These are phyloP conservation scores for Cerrena zonata DNA, from an alignment of 1,284 basidiomycete species.

Conservation along the genomic window DNA sequence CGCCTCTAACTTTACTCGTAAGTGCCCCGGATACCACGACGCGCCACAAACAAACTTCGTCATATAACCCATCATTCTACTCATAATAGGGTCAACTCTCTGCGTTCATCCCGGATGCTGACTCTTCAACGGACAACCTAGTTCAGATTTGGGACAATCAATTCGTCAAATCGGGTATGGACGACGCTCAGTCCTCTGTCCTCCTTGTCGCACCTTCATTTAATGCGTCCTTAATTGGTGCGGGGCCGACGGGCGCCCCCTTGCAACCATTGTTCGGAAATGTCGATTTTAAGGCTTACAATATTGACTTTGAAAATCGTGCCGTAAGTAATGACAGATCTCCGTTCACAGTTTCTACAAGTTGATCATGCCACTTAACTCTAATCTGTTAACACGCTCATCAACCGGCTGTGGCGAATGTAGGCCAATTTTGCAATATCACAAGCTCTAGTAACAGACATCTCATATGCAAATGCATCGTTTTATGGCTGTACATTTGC, in stretches of 20 bases:
- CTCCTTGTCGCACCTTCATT: conserved; percentile 47
- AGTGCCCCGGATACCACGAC: background rate
- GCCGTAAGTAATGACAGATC: conserved; percentile 37
- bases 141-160: conserved; percentile 49
- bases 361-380: background rate
- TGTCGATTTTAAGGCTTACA: conserved; percentile 57
- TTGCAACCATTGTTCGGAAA: conserved; percentile 52
- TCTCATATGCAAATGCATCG: conserved; percentile 58
- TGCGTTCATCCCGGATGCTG: conserved; percentile 27
- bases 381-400: no score
- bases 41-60: background rate
- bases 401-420: no score
- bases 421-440: conserved; percentile 55
- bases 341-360: background rate
- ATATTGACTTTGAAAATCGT: conserved; percentile 62
- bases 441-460: conserved; percentile 54
- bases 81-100: conserved; percentile 46
- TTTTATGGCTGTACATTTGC: conserved; percentile 63
- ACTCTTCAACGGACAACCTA: conserved; percentile 41
- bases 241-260: conserved; percentile 51
- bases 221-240: conserved; percentile 48
- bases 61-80: background rate
- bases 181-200: conserved; percentile 51
- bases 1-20: conserved; percentile 53
- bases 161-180: conserved; percentile 38